phyloP scores from a whole-genome alignment of 768 basidiomycete species.

The Rhodosporidiobolus odoratus region DNA sequence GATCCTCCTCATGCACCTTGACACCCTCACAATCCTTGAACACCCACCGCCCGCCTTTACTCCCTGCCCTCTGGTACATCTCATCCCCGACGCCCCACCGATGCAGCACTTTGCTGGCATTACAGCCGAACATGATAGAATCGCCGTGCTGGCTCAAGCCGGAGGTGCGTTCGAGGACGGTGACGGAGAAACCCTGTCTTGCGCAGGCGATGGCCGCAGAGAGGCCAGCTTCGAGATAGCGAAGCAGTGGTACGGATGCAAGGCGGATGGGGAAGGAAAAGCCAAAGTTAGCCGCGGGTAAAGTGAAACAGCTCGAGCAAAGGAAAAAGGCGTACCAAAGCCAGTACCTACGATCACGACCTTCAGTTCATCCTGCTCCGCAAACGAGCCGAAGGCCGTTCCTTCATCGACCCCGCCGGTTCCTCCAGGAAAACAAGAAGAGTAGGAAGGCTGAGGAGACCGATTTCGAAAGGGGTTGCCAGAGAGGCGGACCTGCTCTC shows the following conservation, averaged over 20 bases:
- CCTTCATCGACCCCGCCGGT: background rate
- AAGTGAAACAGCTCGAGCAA: background rate
- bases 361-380: background rate
- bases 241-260: background rate
- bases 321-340: slow-evolving; percentile 12
- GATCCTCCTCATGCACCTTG: background rate
- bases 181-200: slow-evolving; percentile 26
- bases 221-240: slow-evolving; percentile 22
- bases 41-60: slow-evolving; percentile 16
- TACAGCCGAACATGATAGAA: slow-evolving; percentile 24
- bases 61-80: slow-evolving; percentile 8
- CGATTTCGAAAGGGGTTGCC: no score
- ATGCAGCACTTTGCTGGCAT: slow-evolving; percentile 16
- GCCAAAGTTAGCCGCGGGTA: background rate
- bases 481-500: no score
- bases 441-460: background rate
- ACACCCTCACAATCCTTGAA: slow-evolving; percentile 1
- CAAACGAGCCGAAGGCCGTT: background rate
- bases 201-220: slow-evolving; percentile 37
- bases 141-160: slow-evolving; percentile 34
- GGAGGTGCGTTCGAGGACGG: slow-evolving; percentile 24
- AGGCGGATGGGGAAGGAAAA: no score
- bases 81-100: slow-evolving; percentile 32
- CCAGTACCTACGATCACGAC: slow-evolving; percentile 32
- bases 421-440: no score